Conservation (phyloP, 805 yeast species). For the Candida sonorensis region DNA sequence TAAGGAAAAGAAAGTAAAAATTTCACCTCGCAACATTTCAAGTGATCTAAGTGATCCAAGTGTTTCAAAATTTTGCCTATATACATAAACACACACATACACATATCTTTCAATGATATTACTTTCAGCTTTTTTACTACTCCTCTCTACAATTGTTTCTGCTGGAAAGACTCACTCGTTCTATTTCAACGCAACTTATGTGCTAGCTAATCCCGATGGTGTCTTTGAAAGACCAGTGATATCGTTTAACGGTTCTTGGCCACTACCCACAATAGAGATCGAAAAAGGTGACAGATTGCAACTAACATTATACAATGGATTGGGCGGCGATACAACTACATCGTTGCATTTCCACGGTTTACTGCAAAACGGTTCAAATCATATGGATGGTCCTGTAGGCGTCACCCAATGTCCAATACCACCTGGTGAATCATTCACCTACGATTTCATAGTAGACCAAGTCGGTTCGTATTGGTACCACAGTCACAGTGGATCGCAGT, state of each 20-base stretch:
- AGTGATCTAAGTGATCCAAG: no score
- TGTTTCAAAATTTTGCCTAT: no score
- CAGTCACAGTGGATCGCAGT: slow-evolving; percentile 71
- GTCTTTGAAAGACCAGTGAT: slow-evolving; percentile 46
- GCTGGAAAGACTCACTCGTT: slow-evolving; percentile 43
- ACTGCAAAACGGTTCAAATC: slow-evolving; percentile 52
- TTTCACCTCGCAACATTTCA: no score
- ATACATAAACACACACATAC: no score
- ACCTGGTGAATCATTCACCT: slow-evolving; percentile 57
- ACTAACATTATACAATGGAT: slow-evolving; percentile 56
- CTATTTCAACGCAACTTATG: slow-evolving; percentile 54
- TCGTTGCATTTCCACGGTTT: slow-evolving; percentile 78
- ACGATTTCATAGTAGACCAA: slow-evolving; percentile 68
- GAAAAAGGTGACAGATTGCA: slow-evolving; percentile 57
- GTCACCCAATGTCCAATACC: slow-evolving; percentile 77
- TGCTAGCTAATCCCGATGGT: slow-evolving; percentile 64
- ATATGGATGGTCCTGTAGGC: slow-evolving; percentile 77
- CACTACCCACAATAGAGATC: slow-evolving; percentile 62
- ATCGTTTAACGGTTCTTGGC: slow-evolving; percentile 69
- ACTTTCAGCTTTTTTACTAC: no score
- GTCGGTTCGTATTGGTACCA: slow-evolving; percentile 84
- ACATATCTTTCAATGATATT: no score
- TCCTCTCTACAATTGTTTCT: no score
- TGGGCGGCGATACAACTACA: slow-evolving; percentile 40
- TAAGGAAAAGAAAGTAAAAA: no score